These are phyloP conservation scores for Plectosphaerella cucumerina DNA, from an alignment of 2,329 filamentous ascomycete species.

Conservation along the genomic window DNA sequence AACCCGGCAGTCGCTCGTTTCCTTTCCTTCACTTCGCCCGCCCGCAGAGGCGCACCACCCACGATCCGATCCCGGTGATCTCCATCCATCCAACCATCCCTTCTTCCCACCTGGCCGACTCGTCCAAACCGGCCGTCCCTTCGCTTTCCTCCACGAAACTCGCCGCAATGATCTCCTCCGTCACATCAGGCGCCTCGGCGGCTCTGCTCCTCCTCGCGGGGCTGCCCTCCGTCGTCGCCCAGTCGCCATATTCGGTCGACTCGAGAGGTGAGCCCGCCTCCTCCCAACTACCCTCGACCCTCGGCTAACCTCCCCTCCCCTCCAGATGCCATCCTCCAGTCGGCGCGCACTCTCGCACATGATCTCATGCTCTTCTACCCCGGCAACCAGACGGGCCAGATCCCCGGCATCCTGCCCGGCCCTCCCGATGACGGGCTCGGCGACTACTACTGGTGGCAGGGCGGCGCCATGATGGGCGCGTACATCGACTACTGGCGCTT, in stretches of 20 bases:
- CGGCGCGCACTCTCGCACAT: conserved; percentile 42
- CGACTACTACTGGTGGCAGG: conserved; percentile 73
- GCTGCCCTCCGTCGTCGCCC: conserved; percentile 20
- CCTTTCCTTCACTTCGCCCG: no score
- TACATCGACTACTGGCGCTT: conserved; percentile 68
- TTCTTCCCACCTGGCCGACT: no score
- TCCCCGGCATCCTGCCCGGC: conserved; percentile 54
- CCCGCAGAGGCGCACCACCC: no score
- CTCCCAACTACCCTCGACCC: neutral
- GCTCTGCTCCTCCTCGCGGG: conserved; percentile 4
- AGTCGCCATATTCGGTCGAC: conserved; percentile 4
- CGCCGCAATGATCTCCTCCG: conserved; percentile 2
- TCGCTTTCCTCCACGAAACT: no score
- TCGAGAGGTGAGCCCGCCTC: neutral
- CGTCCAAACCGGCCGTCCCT: no score
- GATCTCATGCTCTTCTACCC: conserved; percentile 48
- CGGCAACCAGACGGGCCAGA: conserved; percentile 45
- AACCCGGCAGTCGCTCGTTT: no score
- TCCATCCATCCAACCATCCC: no score
- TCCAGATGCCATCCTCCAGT: conserved; percentile 40
- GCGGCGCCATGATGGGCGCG: conserved; percentile 63
- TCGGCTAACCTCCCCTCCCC: conserved; percentile 1
- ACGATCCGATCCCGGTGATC: no score
- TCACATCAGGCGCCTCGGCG: conserved; percentile 1
- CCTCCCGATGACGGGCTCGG: conserved; percentile 40